These are phyloP conservation scores for Hypoxylon trugodes DNA, from an alignment of 495 filamentous ascomycete species.

Conservation along the genomic window DNA sequence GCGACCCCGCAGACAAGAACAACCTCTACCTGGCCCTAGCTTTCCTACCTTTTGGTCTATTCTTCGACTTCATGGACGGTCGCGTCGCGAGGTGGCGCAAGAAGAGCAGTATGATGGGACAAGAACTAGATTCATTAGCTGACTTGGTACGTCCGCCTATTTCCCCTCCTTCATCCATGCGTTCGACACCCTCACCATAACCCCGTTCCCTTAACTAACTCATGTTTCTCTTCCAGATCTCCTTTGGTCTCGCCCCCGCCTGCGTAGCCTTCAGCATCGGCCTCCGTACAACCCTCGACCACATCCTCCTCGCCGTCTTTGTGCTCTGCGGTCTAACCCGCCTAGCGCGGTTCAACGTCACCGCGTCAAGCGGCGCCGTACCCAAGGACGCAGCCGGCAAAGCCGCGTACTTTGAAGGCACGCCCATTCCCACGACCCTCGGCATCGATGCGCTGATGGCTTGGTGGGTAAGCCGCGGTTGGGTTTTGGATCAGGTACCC, in stretches of 20 bases:
- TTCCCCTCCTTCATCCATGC: neutral
- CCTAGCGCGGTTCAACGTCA: conserved; percentile 97
- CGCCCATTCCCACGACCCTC: conserved; percentile 90
- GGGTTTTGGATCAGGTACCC: conserved; percentile 79
- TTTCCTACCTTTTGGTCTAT: conserved; percentile 92
- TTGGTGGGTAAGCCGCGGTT: conserved; percentile 84
- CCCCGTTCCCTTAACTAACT: neutral
- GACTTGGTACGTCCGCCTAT: conserved; percentile 73
- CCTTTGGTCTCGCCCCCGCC: conserved; percentile 93
- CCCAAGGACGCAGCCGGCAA: conserved; percentile 94
- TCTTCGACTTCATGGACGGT: conserved; percentile 99
- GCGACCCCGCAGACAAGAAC: conserved; percentile 67
- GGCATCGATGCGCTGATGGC: conserved; percentile 84
- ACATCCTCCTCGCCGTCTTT: conserved; percentile 85
- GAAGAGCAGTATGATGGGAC: conserved; percentile 96
- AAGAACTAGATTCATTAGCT: conserved; percentile 96
- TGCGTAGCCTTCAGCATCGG: conserved; percentile 88
- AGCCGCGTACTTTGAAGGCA: conserved; percentile 93
- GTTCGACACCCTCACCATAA: neutral
- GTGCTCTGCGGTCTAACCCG: conserved; percentile 95
- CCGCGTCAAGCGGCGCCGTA: conserved; percentile 70
- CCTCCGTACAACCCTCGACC: conserved; percentile 85
- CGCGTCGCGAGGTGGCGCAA: conserved; percentile 94
- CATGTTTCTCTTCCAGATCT: conserved; percentile 67
- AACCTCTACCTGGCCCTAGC: conserved; percentile 82